Evolutionary conservation across 768 basidiomycete genomes (phyloP).

Genomic region (Stropharia rugosoannulata): DNA sequence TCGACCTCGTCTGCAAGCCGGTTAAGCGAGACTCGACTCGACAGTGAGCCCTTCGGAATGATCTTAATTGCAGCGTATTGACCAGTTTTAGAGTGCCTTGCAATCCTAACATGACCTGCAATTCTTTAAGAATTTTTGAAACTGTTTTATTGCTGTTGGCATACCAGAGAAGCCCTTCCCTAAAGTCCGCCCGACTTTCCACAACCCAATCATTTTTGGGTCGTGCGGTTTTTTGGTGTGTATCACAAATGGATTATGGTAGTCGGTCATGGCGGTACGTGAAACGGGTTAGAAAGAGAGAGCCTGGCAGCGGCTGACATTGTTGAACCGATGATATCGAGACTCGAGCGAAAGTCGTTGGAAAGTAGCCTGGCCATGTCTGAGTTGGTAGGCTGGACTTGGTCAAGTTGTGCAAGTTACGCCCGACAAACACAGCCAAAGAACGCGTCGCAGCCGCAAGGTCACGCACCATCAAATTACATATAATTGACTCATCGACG

Average conservation of each 20-base stretch:
- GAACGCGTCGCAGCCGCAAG: slow-evolving; percentile 30
- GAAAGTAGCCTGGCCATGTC: background rate
- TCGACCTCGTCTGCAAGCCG: slow-evolving; percentile 74
- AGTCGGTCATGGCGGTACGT: slow-evolving; percentile 26
- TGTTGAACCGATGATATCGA: background rate
- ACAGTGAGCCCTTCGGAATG: slow-evolving; percentile 73
- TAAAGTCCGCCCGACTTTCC: slow-evolving; percentile 85
- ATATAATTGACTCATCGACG: background rate
- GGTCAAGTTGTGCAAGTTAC: background rate
- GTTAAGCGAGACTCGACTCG: slow-evolving; percentile 65
- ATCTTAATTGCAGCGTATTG: slow-evolving; percentile 95
- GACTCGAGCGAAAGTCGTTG: slow-evolving; percentile 1
- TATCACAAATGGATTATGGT: slow-evolving; percentile 17
- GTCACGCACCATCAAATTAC: background rate
- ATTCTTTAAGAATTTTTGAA: background rate
- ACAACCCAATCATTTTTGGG: slow-evolving; percentile 72
- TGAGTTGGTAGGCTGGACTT: background rate
- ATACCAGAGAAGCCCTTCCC: slow-evolving; percentile 79
- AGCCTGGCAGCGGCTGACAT: slow-evolving; percentile 23
- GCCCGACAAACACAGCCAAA: slow-evolving; percentile 28
- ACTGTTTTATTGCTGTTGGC: slow-evolving; percentile 9
- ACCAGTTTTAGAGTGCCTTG: slow-evolving; percentile 83
- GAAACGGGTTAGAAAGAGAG: slow-evolving; percentile 9
- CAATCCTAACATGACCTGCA: slow-evolving; percentile 86
- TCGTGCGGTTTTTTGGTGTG: slow-evolving; percentile 31